phyloP scores from a whole-genome alignment of 345 rosid genomes.

The Gossypium sturtianum region DNA sequence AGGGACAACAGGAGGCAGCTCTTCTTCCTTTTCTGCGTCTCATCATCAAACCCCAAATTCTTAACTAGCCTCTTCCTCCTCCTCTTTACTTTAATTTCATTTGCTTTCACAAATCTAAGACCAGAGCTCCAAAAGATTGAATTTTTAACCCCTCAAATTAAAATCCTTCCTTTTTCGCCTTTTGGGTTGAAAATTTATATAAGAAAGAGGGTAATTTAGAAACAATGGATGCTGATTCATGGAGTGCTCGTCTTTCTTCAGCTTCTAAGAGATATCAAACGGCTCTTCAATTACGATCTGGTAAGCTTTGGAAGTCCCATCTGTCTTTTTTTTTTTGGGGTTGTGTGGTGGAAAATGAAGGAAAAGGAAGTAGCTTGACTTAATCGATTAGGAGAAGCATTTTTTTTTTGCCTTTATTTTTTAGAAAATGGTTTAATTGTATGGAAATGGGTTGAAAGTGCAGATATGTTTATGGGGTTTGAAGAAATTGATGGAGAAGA shows the following conservation, averaged over 20 bases:
- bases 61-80: neutral
- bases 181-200: neutral
- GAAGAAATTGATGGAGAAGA: conserved; percentile 87
- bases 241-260: conserved; percentile 80
- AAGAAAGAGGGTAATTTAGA: neutral
- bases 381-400: neutral
- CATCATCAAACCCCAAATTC: conserved; percentile 5
- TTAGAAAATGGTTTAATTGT: neutral
- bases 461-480: conserved; percentile 76
- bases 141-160: neutral
- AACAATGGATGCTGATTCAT: conserved; percentile 80
- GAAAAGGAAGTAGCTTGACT: neutral
- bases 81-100: neutral
- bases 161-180: neutral
- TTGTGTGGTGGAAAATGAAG: neutral
- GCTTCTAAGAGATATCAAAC: conserved; percentile 80
- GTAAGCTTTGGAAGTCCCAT: conserved; percentile 32
- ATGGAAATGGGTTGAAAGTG: conserved; percentile 21
- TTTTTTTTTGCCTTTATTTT: neutral
- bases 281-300: conserved; percentile 83
- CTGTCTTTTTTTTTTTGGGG: too few relatives aligned
- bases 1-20: neutral
- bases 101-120: conserved; percentile 8
- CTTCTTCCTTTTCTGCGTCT: neutral
- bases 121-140: neutral